These are phyloP conservation scores for Albophoma yamanashiensis DNA, from an alignment of 2,329 filamentous ascomycete species.

Conservation along the genomic window DNA sequence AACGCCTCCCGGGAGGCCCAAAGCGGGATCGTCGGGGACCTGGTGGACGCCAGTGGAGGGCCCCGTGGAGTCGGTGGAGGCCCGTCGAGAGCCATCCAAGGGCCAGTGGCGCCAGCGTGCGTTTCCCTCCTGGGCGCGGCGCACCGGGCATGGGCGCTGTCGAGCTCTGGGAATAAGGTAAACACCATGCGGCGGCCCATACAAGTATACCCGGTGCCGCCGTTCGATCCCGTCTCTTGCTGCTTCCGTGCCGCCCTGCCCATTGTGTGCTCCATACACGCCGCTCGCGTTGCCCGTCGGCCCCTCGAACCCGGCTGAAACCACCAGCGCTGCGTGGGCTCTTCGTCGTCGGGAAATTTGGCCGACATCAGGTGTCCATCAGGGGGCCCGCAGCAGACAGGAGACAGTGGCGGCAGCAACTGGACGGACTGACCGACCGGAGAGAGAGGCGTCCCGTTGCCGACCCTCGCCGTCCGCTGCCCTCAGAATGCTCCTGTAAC, in stretches of 20 bases:
- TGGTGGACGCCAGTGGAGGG: neutral
- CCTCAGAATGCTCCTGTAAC: conserved; percentile 8
- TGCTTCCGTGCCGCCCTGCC: neutral
- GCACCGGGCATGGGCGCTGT: neutral
- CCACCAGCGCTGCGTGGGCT: neutral
- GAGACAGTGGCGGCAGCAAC: neutral
- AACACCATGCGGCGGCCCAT: neutral
- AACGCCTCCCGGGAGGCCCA: conserved; percentile 2
- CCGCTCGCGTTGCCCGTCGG: neutral
- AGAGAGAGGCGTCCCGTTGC: neutral
- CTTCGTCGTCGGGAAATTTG: neutral
- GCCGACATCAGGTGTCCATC: neutral
- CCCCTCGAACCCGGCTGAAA: neutral
- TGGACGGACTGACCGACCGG: neutral
- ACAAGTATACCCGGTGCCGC: neutral
- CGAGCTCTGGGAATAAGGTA: neutral
- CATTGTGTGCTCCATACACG: neutral
- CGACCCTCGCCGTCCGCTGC: neutral
- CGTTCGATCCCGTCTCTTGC: neutral
- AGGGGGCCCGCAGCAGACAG: neutral
- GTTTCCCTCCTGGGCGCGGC: neutral
- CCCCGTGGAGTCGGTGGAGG: neutral
- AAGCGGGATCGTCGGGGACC: conserved; percentile 3
- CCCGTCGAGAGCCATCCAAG: neutral
- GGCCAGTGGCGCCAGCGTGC: neutral